A percentile compares a stretch with the other conserved stretches of the same genome.
phyloP scores from a whole-genome alignment of 2,329 filamentous ascomycete species.

The Fusarium avenaceum region DNA sequence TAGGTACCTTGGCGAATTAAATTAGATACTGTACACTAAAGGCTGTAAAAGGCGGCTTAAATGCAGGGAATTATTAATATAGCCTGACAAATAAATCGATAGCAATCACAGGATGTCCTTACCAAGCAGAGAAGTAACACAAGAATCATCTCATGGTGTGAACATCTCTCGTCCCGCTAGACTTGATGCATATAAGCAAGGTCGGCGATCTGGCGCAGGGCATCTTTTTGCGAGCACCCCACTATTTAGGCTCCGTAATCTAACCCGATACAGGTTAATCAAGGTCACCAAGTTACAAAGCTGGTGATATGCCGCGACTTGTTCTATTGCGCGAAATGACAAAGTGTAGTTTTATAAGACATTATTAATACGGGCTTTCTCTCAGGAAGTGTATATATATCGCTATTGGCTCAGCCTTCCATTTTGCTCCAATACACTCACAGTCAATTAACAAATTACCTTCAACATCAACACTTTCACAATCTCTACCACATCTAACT shows the following conservation, averaged over 20 bases:
- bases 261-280: neutral
- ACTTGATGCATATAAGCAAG: too few species aligned
- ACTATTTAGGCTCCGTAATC: neutral
- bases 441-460: too few species aligned
- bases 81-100: too few species aligned
- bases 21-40: too few species aligned
- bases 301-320: neutral
- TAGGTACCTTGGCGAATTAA: too few species aligned
- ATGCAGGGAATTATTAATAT: too few species aligned
- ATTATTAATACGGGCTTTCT: neutral
- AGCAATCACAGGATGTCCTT: too few species aligned
- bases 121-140: too few species aligned
- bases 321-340: too few species aligned
- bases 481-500: neutral
- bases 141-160: neutral
- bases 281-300: slow-evolving; percentile 15
- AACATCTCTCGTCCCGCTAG: accelerated
- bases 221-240: slow-evolving; percentile 29
- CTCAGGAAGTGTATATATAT: neutral
- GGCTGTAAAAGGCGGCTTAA: too few species aligned
- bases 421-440: neutral
- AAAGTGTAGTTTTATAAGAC: too few species aligned
- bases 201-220: neutral
- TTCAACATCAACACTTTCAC: neutral
- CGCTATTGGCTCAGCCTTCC: accelerated